These are phyloP conservation scores for Tephrocybe sp. DNA, from an alignment of 768 basidiomycete species.

Conservation along the genomic window DNA sequence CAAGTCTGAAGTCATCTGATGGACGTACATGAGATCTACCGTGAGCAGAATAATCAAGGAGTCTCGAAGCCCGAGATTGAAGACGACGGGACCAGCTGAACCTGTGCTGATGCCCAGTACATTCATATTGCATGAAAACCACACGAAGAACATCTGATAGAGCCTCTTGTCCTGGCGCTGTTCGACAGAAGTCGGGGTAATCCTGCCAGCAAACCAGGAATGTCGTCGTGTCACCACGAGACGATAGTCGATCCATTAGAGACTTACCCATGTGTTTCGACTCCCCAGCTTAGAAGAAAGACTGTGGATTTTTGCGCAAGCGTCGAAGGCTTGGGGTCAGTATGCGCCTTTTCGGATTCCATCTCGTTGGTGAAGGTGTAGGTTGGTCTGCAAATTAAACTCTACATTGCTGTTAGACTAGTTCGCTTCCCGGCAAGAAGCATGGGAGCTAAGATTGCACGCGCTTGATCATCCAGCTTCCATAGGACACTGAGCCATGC, in stretches of 20 bases:
- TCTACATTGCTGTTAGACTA: too few species aligned
- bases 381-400: too few species aligned
- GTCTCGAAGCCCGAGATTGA: slow-evolving; percentile 52
- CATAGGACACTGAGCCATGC: too few species aligned
- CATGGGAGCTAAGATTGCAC: too few species aligned
- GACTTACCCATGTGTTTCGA: slow-evolving; percentile 35
- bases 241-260: background rate
- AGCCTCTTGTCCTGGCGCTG: slow-evolving; percentile 57
- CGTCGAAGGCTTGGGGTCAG: background rate
- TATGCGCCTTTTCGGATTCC: background rate
- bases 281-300: slow-evolving; percentile 28
- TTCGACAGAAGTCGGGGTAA: slow-evolving; percentile 49
- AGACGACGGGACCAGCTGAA: slow-evolving; percentile 58
- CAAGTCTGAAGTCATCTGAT: background rate
- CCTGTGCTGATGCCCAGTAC: slow-evolving; percentile 64
- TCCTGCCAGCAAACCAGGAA: slow-evolving; percentile 40
- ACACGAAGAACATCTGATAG: slow-evolving; percentile 68
- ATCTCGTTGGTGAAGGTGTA: background rate
- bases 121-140: slow-evolving; percentile 73
- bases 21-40: slow-evolving; percentile 41
- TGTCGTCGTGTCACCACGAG: background rate
- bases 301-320: slow-evolving; percentile 15
- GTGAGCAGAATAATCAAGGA: slow-evolving; percentile 48
- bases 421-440: too few species aligned
- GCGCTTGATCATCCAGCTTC: too few species aligned